Base-by-base conservation (phyloP, 768 basidiomycete genomes). In the Agrocybe praecox region DNA sequence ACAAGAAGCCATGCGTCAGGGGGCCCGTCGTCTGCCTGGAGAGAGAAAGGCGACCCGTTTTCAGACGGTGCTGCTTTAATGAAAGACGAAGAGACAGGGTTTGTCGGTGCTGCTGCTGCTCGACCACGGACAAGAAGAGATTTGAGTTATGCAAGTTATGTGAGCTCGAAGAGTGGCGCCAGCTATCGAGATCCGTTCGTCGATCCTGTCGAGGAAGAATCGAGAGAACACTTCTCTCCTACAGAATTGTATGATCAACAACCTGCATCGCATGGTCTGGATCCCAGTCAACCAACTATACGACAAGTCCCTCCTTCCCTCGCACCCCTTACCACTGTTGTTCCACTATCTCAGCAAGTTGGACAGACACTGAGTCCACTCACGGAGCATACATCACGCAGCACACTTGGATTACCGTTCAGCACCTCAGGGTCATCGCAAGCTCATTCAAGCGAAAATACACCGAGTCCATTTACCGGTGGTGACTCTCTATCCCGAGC, bases 41-140 rank as follows among this genome's bases (percentile, higher is more conserved):
- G 68, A 55, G 80, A 83, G 64, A 81, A 82, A 66, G 69, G 72
- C 17, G 81, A 85, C 62, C 78, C 82, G 17, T 84, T 83, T 62
- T 69, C 76, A 17, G 81, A 86, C 50, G 75, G 75, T 29, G 67
- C 73, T 12, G 70, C 72, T 6, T 63, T 79, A 10, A 67, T 76
- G 58, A 61, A 66, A 23, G 76, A 74, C 19, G 75, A 71, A 50
- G 73, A 73, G 15, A 67, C 61, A 15, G 69, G 64, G 1, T 62
- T 70, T 40, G 47, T 69, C 14, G 70, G 69, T 34, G 62, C 65
- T 44, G 64, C 63, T 44, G 64, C 63, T 40, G 62, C 58, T 24
- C 52, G 73, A 36, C 74, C 74, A 1, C 63, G 51, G 18, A 59
- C 60, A 2, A 61, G 68, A 19, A 66, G 74, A 29, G 74, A 80